Evolutionary conservation across 2,329 filamentous ascomycete genomes (phyloP).

Genomic region (Teratosphaeria zuluensis): DNA sequence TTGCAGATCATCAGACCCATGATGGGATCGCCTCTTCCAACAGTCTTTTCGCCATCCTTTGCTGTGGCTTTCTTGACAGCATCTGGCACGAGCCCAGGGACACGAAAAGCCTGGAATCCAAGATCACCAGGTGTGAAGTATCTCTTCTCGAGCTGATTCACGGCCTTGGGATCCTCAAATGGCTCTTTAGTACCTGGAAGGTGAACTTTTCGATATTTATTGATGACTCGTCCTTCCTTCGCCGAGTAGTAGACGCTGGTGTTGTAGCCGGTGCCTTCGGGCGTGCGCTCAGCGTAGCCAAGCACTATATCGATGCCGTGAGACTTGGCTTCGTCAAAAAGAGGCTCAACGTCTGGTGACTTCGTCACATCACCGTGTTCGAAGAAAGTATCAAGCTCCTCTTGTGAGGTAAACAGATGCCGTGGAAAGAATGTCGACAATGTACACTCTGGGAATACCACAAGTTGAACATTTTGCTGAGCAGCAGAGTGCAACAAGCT

Average conservation of each 20-base stretch:
- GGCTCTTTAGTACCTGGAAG: slow-evolving; percentile 46
- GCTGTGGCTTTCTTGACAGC: slow-evolving; percentile 25
- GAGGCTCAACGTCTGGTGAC: slow-evolving; percentile 36
- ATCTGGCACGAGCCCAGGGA: slow-evolving; percentile 35
- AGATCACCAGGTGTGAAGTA: slow-evolving; percentile 46
- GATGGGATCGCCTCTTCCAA: slow-evolving; percentile 40
- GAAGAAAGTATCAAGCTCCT: slow-evolving; percentile 42
- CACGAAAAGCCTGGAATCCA: slow-evolving; percentile 46
- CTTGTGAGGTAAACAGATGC: slow-evolving; percentile 28
- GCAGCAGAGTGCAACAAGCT: slow-evolving; percentile 39
- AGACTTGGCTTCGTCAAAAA: slow-evolving; percentile 41
- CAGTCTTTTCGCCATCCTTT: slow-evolving; percentile 16
- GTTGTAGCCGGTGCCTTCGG: slow-evolving; percentile 41
- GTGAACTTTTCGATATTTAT: slow-evolving; percentile 48
- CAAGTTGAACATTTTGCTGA: slow-evolving; percentile 36
- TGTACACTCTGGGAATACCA: slow-evolving; percentile 47
- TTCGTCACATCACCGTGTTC: slow-evolving; percentile 37
- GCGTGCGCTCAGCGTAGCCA: slow-evolving; percentile 43
- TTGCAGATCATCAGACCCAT: slow-evolving; percentile 46
- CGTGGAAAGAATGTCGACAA: slow-evolving; percentile 50
- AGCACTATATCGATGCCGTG: slow-evolving; percentile 43
- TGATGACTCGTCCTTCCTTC: slow-evolving; percentile 31
- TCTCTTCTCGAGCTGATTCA: slow-evolving; percentile 47
- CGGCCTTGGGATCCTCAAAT: slow-evolving; percentile 37
- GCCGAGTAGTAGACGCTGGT: slow-evolving; percentile 44